Evolutionary conservation across 2,329 filamentous ascomycete species (phyloP).

Genomic region (Bimuria novae-zelandiae): DNA sequence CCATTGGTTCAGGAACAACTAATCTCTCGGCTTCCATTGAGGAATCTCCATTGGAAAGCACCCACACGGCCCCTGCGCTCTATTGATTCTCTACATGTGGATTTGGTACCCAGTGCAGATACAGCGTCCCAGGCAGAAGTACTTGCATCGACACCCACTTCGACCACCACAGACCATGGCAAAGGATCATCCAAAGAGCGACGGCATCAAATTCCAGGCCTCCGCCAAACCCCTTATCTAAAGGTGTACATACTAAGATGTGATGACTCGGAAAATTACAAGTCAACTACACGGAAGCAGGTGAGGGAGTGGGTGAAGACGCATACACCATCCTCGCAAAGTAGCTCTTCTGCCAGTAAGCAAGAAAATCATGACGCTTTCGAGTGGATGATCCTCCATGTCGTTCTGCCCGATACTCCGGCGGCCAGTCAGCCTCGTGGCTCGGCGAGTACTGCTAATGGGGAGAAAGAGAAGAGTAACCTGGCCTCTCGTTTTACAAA

Average conservation of each 20-base stretch:
- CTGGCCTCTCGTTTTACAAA: constrained; percentile 75
- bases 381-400: constrained; percentile 93
- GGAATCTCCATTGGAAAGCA: constrained; percentile 96
- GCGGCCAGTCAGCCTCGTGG: constrained; percentile 78
- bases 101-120: constrained; percentile 69
- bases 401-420: constrained; percentile 83
- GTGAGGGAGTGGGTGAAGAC: constrained; percentile 90
- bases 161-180: constrained; percentile 33
- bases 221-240: constrained; percentile 90
- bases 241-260: constrained; percentile 89
- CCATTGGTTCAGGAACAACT: constrained; percentile 79
- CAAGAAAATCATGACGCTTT: constrained; percentile 95
- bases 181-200: constrained; percentile 56
- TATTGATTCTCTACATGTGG: constrained; percentile 89
- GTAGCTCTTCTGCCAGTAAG: constrained; percentile 62
- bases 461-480: constrained; percentile 68
- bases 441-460: constrained; percentile 54
- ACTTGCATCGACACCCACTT: constrained; percentile 25
- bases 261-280: constrained; percentile 96
- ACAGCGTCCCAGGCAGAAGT: constrained; percentile 48
- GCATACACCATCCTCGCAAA: constrained; percentile 62
- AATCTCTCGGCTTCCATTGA: constrained; percentile 77
- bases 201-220: constrained; percentile 91
- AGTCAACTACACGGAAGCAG: constrained; percentile 73
- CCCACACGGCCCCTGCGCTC: constrained; percentile 88